Evolutionary conservation across 1,284 basidiomycete genomes (phyloP).

Genomic region (Apiotrichum veenhuisii): DNA sequence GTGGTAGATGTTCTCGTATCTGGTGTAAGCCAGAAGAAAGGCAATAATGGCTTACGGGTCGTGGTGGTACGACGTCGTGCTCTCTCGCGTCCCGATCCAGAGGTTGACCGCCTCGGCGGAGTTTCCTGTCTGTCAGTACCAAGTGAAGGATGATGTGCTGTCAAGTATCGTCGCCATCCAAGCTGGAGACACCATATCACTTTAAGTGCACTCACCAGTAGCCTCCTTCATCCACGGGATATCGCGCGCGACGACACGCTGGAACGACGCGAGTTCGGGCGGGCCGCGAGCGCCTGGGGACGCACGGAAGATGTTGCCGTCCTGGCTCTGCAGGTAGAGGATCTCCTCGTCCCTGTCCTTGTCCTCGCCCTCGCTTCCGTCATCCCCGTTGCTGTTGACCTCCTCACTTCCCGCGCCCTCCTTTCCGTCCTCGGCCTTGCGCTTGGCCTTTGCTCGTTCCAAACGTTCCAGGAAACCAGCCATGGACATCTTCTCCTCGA

Average conservation of each 20-base stretch:
- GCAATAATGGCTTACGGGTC: constrained; percentile 45
- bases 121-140: constrained; percentile 52
- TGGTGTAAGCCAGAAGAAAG: constrained; percentile 4
- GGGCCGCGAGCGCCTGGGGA: constrained; percentile 23
- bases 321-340: constrained; percentile 81
- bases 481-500: constrained; percentile 65
- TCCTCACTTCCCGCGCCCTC: too few relatives aligned
- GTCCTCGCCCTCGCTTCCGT: not conserved
- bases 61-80: constrained; percentile 77
- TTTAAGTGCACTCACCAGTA: constrained; percentile 64
- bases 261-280: constrained; percentile 64
- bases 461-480: constrained; percentile 53
- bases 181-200: too few relatives aligned
- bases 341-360: constrained; percentile 49
- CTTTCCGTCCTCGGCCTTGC: too few relatives aligned
- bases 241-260: constrained; percentile 62
- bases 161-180: too few relatives aligned
- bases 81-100: constrained; percentile 76
- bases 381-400: not conserved
- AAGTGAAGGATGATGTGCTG: too few relatives aligned
- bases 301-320: constrained; percentile 69
- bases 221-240: constrained; percentile 71
- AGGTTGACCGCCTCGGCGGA: constrained; percentile 82
- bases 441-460: constrained; percentile 1
- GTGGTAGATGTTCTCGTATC: constrained; percentile 84